These are phyloP conservation scores for Dipodascus albidus DNA, from an alignment of 805 yeast species.

Conservation along the genomic window DNA sequence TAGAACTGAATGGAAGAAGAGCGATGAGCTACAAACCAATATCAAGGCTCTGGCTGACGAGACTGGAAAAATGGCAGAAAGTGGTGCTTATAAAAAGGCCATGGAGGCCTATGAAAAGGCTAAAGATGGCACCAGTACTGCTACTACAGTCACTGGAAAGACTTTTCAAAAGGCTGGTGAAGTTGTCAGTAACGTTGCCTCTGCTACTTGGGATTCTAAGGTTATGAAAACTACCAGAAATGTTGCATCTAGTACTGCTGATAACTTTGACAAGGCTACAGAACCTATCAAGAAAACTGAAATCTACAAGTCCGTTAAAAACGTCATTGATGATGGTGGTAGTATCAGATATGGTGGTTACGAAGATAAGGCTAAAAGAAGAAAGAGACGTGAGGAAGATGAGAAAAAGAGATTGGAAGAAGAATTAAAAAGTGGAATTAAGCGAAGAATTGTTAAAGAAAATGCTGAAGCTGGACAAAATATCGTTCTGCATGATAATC, in stretches of 20 bases:
- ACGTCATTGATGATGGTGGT: slow-evolving; percentile 87
- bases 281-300: slow-evolving; percentile 91
- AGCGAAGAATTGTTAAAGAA: slow-evolving; percentile 58
- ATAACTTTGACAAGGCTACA: slow-evolving; percentile 66
- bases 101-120: slow-evolving; percentile 86
- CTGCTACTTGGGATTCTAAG: slow-evolving; percentile 92
- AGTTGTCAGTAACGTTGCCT: slow-evolving; percentile 80
- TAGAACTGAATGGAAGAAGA: slow-evolving; percentile 81
- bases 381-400: slow-evolving; percentile 47
- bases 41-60: slow-evolving; percentile 94
- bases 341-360: slow-evolving; percentile 87
- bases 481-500: slow-evolving; percentile 70
- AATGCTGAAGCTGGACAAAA: slow-evolving; percentile 63
- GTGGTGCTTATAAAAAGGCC: slow-evolving; percentile 87
- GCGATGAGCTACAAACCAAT: slow-evolving; percentile 79
- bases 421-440: slow-evolving; percentile 46
- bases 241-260: slow-evolving; percentile 74
- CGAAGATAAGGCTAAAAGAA: slow-evolving; percentile 73
- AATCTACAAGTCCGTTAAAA: slow-evolving; percentile 77
- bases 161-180: slow-evolving; percentile 85
- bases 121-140: slow-evolving; percentile 42
- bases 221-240: slow-evolving; percentile 82
- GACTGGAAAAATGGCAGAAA: slow-evolving; percentile 86
- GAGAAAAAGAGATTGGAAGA: slow-evolving; percentile 18
- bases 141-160: slow-evolving; percentile 51